Evolutionary conservation across 495 filamentous ascomycete species (phyloP).

Genomic region (Hypoxylon fragiforme): DNA sequence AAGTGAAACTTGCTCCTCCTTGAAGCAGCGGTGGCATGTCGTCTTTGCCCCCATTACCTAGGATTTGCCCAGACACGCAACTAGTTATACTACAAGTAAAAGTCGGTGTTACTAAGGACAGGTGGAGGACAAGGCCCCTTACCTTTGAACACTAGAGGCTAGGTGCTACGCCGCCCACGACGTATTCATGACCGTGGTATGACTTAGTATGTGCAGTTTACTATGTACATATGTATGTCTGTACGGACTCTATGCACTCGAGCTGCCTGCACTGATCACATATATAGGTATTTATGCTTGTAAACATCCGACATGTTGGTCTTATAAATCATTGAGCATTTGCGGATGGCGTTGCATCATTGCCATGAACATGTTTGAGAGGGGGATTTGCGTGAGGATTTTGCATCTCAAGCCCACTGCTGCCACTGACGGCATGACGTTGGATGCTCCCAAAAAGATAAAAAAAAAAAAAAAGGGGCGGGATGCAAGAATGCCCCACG

Average conservation of each 20-base stretch:
- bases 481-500: too few relatives aligned
- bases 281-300: too few relatives aligned
- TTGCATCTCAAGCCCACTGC: conserved; percentile 14
- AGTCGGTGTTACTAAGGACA: conserved; percentile 3
- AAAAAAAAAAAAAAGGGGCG: too few relatives aligned
- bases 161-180: neutral
- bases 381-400: conserved; percentile 13
- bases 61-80: conserved; percentile 3
- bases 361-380: conserved; percentile 10
- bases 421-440: conserved; percentile 24
- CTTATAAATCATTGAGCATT: neutral
- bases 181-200: conserved; percentile 6
- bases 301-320: too few relatives aligned
- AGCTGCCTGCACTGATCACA: too few relatives aligned
- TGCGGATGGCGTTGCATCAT: neutral
- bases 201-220: conserved; percentile 8
- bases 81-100: conserved; percentile 3
- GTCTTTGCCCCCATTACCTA: conserved; percentile 12
- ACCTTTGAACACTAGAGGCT: too few relatives aligned
- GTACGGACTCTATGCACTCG: too few relatives aligned
- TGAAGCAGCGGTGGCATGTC: conserved; percentile 13
- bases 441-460: conserved; percentile 20
- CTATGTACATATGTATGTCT: conserved; percentile 2
- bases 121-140: neutral
- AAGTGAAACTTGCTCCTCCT: conserved; percentile 23